Conservation (phyloP, 2,329 filamentous ascomycete genomes). For the Magnaporthiopsis poae region DNA sequence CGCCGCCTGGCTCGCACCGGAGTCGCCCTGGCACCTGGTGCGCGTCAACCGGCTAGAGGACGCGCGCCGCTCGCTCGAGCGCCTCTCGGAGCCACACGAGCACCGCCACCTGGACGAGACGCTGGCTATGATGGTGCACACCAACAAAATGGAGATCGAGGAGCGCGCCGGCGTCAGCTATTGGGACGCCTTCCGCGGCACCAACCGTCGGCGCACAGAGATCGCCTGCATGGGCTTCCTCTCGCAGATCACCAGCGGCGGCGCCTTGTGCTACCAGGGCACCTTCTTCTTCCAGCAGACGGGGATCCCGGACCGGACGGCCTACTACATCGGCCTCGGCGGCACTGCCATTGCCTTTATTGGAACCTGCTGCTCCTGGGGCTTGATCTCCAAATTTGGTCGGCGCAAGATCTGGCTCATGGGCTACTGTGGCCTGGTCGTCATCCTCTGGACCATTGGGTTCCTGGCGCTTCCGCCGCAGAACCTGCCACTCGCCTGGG, state of each 20-base stretch:
- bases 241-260: slow-evolving; percentile 32
- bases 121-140: slow-evolving; percentile 10
- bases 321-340: slow-evolving; percentile 32
- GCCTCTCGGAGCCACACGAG: slow-evolving; percentile 19
- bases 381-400: slow-evolving; percentile 31
- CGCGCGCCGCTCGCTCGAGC: slow-evolving; percentile 24
- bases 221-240: slow-evolving; percentile 32
- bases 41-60: slow-evolving; percentile 17
- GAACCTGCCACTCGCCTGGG: slow-evolving; percentile 26
- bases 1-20: slow-evolving; percentile 15
- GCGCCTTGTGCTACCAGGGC: slow-evolving; percentile 29
- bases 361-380: slow-evolving; percentile 33
- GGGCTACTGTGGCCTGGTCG: slow-evolving; percentile 28
- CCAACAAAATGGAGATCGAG: slow-evolving; percentile 17
- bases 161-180: slow-evolving; percentile 29
- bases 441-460: slow-evolving; percentile 34
- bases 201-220: slow-evolving; percentile 36
- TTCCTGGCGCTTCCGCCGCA: slow-evolving; percentile 30
- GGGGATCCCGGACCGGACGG: slow-evolving; percentile 26
- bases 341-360: slow-evolving; percentile 34
- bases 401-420: slow-evolving; percentile 32
- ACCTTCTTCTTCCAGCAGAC: slow-evolving; percentile 39
- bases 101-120: slow-evolving; percentile 26
- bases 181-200: slow-evolving; percentile 37
- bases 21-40: slow-evolving; percentile 16